These are phyloP conservation scores for Apostasia shenzhenica DNA, from an alignment of 106 monocot species.

Conservation along the genomic window DNA sequence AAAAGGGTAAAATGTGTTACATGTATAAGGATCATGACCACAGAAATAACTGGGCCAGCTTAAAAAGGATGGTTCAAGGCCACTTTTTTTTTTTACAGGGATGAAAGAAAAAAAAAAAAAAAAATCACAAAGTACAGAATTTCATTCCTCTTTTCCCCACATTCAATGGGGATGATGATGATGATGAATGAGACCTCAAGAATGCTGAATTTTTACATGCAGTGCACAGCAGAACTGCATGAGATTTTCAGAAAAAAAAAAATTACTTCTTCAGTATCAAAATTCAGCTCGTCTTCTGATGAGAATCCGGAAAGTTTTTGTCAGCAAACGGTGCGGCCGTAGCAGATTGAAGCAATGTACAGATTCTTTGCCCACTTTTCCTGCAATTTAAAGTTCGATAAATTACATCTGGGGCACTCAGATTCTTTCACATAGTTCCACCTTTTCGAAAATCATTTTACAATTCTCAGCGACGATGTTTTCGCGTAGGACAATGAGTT, in stretches of 20 bases:
- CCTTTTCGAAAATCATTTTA: too few species aligned
- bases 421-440: too few species aligned
- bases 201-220: neutral
- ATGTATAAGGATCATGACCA: too few species aligned
- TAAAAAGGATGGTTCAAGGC: too few species aligned
- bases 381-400: slow-evolving; percentile 13
- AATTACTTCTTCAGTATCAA: neutral
- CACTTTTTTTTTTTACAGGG: too few species aligned
- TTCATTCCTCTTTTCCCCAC: neutral
- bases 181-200: neutral
- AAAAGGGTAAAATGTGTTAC: too few species aligned
- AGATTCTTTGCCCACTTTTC: slow-evolving; percentile 82
- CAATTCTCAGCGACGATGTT: too few species aligned
- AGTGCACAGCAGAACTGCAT: neutral
- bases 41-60: too few species aligned
- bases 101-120: too few species aligned
- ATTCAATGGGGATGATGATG: neutral
- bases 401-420: neutral
- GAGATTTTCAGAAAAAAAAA: neutral
- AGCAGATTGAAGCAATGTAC: slow-evolving; percentile 69
- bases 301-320: neutral
- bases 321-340: slow-evolving; percentile 67
- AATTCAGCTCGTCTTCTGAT: neutral
- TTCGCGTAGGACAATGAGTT: too few species aligned
- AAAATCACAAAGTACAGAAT: too few species aligned